Evolutionary conservation across 2,329 filamentous ascomycete genomes (phyloP).

Genomic region (Seiridium cupressi): DNA sequence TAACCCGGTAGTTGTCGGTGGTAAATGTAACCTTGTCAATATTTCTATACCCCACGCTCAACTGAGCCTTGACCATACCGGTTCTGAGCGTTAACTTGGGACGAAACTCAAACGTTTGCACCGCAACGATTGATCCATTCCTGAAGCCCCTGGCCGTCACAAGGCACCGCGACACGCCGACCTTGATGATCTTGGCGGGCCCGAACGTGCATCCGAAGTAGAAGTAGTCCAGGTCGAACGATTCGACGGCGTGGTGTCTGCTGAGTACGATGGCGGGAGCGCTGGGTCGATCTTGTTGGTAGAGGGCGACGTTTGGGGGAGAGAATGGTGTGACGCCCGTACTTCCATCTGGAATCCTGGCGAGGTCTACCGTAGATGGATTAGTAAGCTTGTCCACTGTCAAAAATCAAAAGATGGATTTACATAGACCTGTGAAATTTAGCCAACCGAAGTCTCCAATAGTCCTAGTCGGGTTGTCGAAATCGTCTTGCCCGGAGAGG

Average conservation of each 20-base stretch:
- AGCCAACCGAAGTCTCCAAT: background rate
- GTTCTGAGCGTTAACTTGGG: background rate
- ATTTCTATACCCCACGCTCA: background rate
- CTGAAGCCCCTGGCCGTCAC: background rate
- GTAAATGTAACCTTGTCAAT: background rate
- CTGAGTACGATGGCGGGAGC: background rate
- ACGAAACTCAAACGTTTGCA: background rate
- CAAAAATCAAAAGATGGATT: background rate
- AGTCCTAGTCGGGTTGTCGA: background rate
- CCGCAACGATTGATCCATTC: background rate
- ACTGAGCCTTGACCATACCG: background rate
- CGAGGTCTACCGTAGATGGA: background rate
- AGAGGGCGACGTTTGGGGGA: background rate
- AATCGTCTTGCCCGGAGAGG: background rate
- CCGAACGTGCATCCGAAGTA: background rate
- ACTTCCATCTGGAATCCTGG: background rate
- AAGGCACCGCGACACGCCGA: background rate
- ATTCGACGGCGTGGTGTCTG: background rate
- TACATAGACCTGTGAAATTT: background rate
- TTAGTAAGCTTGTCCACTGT: no score
- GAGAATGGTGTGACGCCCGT: background rate
- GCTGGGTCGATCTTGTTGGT: background rate
- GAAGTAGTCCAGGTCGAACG: background rate
- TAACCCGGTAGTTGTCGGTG: background rate
- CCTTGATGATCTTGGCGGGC: background rate